Conservation (phyloP, 2,329 filamentous ascomycete genomes). For the Pochonia chlamydosporia region DNA sequence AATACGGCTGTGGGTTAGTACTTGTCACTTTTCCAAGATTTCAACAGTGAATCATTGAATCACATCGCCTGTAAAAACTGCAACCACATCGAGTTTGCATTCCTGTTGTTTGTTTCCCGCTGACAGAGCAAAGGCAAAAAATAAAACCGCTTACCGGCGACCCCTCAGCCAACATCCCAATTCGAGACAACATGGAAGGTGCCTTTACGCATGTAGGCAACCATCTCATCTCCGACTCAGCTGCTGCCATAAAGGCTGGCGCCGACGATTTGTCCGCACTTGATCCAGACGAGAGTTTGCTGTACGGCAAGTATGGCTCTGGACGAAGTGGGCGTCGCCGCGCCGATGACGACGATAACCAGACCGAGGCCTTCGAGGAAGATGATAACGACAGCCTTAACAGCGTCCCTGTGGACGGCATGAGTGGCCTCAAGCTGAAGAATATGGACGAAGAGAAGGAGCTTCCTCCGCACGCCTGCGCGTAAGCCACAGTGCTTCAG, state of each 20-base stretch:
- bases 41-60: neutral
- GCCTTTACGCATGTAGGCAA: conserved; percentile 86
- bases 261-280: conserved; percentile 67
- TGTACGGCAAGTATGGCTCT: conserved; percentile 64
- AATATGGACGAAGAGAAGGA: conserved; percentile 75
- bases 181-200: conserved; percentile 61
- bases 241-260: conserved; percentile 80
- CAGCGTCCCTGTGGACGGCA: conserved; percentile 73
- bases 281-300: conserved; percentile 73
- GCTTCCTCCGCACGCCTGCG: conserved; percentile 90
- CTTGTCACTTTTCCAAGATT: neutral
- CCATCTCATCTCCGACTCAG: conserved; percentile 77
- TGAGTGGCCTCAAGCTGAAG: conserved; percentile 57
- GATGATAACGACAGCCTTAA: conserved; percentile 73
- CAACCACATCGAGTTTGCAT: neutral
- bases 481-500: conserved; percentile 49
- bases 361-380: conserved; percentile 75
- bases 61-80: neutral
- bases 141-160: neutral
- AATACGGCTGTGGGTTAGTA: conserved; percentile 8
- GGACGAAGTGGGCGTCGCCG: conserved; percentile 55
- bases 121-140: neutral
- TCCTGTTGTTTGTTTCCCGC: neutral
- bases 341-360: conserved; percentile 85
- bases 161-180: conserved; percentile 11